phyloP scores from a whole-genome alignment of 2,329 filamentous ascomycete genomes.

The Diaporthe ampelina region DNA sequence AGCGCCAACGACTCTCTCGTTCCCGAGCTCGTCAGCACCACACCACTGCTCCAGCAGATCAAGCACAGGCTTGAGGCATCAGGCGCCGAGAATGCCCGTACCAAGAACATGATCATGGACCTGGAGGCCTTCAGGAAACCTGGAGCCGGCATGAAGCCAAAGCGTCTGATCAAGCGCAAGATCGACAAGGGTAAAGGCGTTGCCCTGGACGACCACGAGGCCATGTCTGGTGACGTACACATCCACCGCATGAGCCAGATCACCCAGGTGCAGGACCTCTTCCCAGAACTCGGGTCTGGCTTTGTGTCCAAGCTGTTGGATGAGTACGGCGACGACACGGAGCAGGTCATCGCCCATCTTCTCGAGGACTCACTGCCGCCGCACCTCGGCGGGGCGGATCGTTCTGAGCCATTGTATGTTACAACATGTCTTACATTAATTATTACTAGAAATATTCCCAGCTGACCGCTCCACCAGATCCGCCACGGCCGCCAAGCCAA shows the following conservation, averaged over 20 bases:
- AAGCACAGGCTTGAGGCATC: slow-evolving; percentile 65
- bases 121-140: slow-evolving; percentile 72
- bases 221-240: slow-evolving; percentile 69
- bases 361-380: slow-evolving; percentile 82
- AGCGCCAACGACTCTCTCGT: slow-evolving; percentile 80
- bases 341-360: slow-evolving; percentile 84
- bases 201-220: slow-evolving; percentile 53
- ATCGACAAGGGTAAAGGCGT: slow-evolving; percentile 76
- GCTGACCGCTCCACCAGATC: slow-evolving; percentile 46
- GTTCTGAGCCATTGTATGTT: slow-evolving; percentile 73
- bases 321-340: slow-evolving; percentile 81
- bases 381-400: slow-evolving; percentile 75
- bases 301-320: slow-evolving; percentile 86
- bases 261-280: slow-evolving; percentile 92
- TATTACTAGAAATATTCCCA: slow-evolving; percentile 39
- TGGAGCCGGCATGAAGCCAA: slow-evolving; percentile 64
- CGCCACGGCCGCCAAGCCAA: slow-evolving; percentile 44
- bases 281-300: slow-evolving; percentile 86
- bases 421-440: slow-evolving; percentile 9
- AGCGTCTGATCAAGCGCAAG: slow-evolving; percentile 66
- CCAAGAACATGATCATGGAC: slow-evolving; percentile 71
- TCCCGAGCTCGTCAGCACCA: slow-evolving; percentile 83
- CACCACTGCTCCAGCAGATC: slow-evolving; percentile 78
- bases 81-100: slow-evolving; percentile 65
- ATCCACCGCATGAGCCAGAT: slow-evolving; percentile 88